Evolutionary conservation across 108 stramenopile genomes (phyloP).

Genomic region (Nannochloropsis salina): DNA sequence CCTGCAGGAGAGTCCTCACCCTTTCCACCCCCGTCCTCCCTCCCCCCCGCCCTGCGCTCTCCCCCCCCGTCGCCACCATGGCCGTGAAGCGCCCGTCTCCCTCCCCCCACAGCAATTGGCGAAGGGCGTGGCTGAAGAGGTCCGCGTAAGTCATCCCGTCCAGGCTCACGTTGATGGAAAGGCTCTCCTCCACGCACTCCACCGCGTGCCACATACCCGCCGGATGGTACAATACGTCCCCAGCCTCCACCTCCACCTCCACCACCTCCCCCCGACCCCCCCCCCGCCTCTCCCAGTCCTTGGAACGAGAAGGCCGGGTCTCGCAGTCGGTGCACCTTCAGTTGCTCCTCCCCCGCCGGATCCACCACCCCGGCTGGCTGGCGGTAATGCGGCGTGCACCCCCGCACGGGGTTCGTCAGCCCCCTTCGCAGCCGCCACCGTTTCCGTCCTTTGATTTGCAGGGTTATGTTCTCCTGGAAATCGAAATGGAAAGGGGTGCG

Average conservation of each 20-base stretch:
- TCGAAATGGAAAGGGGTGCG: conserved; percentile 77
- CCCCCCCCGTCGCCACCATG: neutral
- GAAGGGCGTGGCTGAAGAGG: conserved; percentile 61
- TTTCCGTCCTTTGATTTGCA: conserved; percentile 74
- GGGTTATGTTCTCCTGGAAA: conserved; percentile 90
- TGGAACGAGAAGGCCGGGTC: conserved; percentile 22
- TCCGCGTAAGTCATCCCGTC: conserved; percentile 75
- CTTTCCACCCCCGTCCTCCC: neutral
- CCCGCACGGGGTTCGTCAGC: conserved; percentile 66
- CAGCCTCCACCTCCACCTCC: conserved; percentile 59
- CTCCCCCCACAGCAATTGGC: conserved; percentile 57
- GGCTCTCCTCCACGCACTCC: conserved; percentile 68
- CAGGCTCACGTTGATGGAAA: conserved; percentile 74
- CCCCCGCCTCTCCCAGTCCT: conserved; percentile 55
- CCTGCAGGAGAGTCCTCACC: neutral
- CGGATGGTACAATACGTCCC: conserved; percentile 84
- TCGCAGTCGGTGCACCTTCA: conserved; percentile 52
- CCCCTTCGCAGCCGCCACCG: conserved; percentile 68
- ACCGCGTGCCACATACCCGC: conserved; percentile 84
- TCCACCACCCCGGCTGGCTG: conserved; percentile 56
- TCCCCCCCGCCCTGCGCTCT: neutral
- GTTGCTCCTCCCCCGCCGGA: conserved; percentile 62
- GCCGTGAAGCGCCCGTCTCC: neutral
- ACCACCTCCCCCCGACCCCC: conserved; percentile 52
- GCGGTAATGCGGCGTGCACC: conserved; percentile 76